These are phyloP conservation scores for Westerdykella ornata DNA, from an alignment of 2,329 filamentous ascomycete genomes.

Conservation along the genomic window DNA sequence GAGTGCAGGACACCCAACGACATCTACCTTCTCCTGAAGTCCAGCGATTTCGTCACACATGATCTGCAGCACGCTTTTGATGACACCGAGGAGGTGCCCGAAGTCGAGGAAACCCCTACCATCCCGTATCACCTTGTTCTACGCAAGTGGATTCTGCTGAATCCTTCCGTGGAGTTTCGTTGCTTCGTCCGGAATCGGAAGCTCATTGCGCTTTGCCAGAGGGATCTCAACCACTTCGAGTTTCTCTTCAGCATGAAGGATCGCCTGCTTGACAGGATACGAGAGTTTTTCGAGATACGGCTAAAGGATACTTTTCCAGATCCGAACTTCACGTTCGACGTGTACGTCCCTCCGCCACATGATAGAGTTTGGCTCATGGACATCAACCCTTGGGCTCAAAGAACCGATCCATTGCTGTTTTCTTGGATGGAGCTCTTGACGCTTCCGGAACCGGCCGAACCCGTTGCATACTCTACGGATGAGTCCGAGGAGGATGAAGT, in stretches of 20 bases:
- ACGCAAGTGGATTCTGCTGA: slow-evolving; percentile 79
- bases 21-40: slow-evolving; percentile 88
- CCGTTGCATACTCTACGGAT: slow-evolving; percentile 11
- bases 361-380: slow-evolving; percentile 80
- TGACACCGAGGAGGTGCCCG: slow-evolving; percentile 47
- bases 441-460: slow-evolving; percentile 51
- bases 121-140: slow-evolving; percentile 78
- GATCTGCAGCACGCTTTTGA: slow-evolving; percentile 92
- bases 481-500: slow-evolving; percentile 43
- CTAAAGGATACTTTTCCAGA: slow-evolving; percentile 76
- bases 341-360: slow-evolving; percentile 75
- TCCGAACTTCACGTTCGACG: slow-evolving; percentile 78
- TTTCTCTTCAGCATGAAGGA: slow-evolving; percentile 67
- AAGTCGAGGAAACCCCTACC: slow-evolving; percentile 21
- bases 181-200: slow-evolving; percentile 84
- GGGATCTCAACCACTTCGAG: slow-evolving; percentile 83
- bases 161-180: slow-evolving; percentile 87
- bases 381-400: slow-evolving; percentile 87
- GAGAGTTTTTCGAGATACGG: slow-evolving; percentile 68
- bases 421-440: slow-evolving; percentile 81
- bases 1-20: slow-evolving; percentile 86
- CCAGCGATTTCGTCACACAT: slow-evolving; percentile 88
- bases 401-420: slow-evolving; percentile 85
- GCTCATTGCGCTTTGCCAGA: slow-evolving; percentile 77
- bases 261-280: slow-evolving; percentile 61